A percentile compares a stretch with the other conserved stretches of the same genome.
Evolutionary conservation across 2,329 filamentous ascomycete species (phyloP).

Genomic region (Scedosporium aurantiacum): DNA sequence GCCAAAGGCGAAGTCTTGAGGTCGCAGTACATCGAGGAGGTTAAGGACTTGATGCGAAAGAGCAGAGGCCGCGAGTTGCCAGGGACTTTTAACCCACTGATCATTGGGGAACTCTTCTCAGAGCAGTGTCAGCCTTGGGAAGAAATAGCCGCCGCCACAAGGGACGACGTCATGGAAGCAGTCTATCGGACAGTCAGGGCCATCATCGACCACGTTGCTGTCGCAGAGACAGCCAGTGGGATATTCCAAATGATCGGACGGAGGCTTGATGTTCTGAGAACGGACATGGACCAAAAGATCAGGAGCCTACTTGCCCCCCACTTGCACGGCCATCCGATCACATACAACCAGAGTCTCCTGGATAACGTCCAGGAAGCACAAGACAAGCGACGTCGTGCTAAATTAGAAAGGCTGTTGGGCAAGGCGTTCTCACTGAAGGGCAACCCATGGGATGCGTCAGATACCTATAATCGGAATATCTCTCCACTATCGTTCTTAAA

Average conservation of each 20-base stretch:
- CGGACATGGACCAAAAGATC: neutral
- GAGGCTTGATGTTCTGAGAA: neutral
- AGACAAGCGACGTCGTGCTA: neutral
- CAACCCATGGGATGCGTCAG: too few species aligned
- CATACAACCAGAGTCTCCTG: constrained; percentile 13
- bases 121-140: constrained; percentile 11
- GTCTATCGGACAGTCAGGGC: neutral
- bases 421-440: constrained; percentile 14
- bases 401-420: neutral
- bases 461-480: constrained; percentile 2
- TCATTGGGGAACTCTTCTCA: constrained; percentile 11
- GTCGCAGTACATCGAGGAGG: neutral
- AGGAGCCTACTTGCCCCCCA: constrained; percentile 1
- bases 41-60: constrained; percentile 4
- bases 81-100: constrained; percentile 10
- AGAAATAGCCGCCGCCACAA: constrained; percentile 5
- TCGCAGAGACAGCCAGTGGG: neutral
- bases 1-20: neutral
- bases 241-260: neutral
- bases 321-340: constrained; percentile 9
- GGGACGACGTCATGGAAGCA: constrained; percentile 7
- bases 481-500: neutral
- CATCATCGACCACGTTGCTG: neutral
- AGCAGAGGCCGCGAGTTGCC: constrained; percentile 12
- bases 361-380: constrained; percentile 8